These are phyloP conservation scores for Aspergillus incahuasiensis DNA, from an alignment of 495 filamentous ascomycete species.

Conservation along the genomic window DNA sequence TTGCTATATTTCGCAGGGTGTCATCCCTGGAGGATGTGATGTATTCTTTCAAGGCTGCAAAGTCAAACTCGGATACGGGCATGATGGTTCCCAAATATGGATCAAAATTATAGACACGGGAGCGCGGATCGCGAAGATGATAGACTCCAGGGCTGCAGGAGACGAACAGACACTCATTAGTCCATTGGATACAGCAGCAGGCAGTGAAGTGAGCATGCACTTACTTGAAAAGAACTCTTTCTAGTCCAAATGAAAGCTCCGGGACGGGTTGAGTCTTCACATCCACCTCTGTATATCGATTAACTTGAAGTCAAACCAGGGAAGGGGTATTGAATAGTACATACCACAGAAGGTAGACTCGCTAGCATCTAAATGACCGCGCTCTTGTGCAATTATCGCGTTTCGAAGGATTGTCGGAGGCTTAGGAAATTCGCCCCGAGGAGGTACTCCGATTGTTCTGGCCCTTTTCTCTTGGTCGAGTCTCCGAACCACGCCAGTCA, in stretches of 20 bases:
- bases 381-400: conserved; percentile 8
- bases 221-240: conserved; percentile 88
- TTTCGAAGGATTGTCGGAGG: conserved; percentile 6
- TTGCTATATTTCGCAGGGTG: conserved; percentile 60
- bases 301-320: background rate
- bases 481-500: background rate
- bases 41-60: conserved; percentile 74
- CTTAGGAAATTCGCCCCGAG: background rate
- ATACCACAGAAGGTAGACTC: conserved; percentile 19
- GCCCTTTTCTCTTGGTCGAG: background rate
- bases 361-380: conserved; percentile 15
- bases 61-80: conserved; percentile 89
- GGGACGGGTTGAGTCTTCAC: conserved; percentile 57
- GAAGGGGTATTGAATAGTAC: background rate
- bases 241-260: conserved; percentile 68
- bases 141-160: conserved; percentile 71
- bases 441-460: background rate
- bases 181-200: conserved; percentile 9
- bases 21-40: conserved; percentile 84
- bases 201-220: conserved; percentile 3
- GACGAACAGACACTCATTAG: background rate
- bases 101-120: conserved; percentile 91
- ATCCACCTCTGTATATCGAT: conserved; percentile 39
- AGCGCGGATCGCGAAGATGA: conserved; percentile 81
- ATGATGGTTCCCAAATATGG: conserved; percentile 89